Evolutionary conservation across 1,284 basidiomycete genomes (phyloP), one percentile per base, ranked within the genome.

Genomic region (Golubevia pallescens): DNA sequence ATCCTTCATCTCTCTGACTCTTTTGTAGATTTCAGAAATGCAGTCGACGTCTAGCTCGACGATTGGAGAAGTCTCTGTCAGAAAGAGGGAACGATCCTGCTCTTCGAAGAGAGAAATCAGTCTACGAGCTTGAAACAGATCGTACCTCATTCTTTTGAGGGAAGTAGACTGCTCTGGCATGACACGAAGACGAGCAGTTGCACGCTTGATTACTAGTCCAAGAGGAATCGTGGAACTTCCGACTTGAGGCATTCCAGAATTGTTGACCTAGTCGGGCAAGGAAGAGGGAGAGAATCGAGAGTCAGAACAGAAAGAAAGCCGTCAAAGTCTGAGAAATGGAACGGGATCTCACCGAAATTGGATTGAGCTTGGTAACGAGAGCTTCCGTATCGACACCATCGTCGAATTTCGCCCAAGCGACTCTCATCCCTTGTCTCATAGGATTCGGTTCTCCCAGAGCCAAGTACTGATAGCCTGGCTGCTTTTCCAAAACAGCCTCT

Each of bases 341-440:
- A 7, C 28, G 14, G 20, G 6, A 38, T 10, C 62, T 63, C 28
- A 63, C 62, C 53, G 28, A 28, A 5, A 51, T 24, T 23, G 57
- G 52, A 19, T 78, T 74, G 2, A 82, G 70, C 24, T 67, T 62
- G 13, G 68, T 61, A 38, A 77, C 67, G 1, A 70, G 70, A 51
- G 68, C 73, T 53, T 73, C 61, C 61, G 78, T 69, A 38, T 78
- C 75, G 20, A 71, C 73, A 23, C 62, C 69, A 0, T 65, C 62
- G 13, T 77, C 77, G 65, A 78, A 81, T 66, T 73, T 71, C 48
- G 75, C 80, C 70, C 77, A 80, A n/a, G 76, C 81, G 24, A 77
- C 69, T 24, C 80, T 69, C 56, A 70, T 65, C 68, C 71, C 80
- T 16, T 68, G 58, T 58, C 78, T 80, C 62, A 65, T 67, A 34